Percentiles rank a stretch among this genome's conserved stretches.
These are phyloP conservation scores for Ambrosiella cleistominuta DNA, from an alignment of 2,329 filamentous ascomycete species.

Conservation along the genomic window DNA sequence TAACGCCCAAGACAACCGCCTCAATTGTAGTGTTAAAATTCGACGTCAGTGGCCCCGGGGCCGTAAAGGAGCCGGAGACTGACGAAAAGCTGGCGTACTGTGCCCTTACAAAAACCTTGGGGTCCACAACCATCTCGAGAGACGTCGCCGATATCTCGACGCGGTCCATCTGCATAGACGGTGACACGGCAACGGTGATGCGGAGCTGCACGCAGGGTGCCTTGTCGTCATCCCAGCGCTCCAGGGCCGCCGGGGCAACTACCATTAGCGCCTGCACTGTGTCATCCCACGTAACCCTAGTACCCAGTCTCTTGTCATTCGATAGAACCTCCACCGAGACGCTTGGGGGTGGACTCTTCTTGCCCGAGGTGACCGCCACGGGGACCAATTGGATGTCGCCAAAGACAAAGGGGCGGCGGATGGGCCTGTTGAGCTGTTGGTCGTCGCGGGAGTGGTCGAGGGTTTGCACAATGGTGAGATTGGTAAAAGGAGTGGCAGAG, in stretches of 20 bases:
- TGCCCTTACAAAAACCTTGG: not conserved
- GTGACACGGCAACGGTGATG: not conserved
- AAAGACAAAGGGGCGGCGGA: not conserved
- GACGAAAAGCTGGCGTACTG: not conserved
- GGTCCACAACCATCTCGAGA: not conserved
- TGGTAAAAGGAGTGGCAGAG: not conserved
- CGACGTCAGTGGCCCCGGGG: not conserved
- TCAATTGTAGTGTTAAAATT: not conserved
- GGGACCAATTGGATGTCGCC: not conserved
- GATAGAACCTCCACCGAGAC: not conserved
- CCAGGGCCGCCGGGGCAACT: not conserved
- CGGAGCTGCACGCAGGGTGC: conserved; percentile 2
- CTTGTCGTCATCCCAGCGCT: not conserved
- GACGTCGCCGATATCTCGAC: not conserved
- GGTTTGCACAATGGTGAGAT: not conserved
- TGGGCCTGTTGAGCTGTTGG: not conserved
- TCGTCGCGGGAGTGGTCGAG: not conserved
- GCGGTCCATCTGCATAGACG: not conserved
- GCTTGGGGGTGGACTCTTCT: not conserved
- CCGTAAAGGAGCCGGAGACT: not conserved
- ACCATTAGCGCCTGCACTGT: not conserved
- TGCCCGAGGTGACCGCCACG: not conserved
- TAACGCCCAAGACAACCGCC: not conserved
- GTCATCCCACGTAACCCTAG: not conserved
- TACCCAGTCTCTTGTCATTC: not conserved